phyloP scores from a whole-genome alignment of 225 moss, liverwort and hornwort species.

The Asterella californica region DNA sequence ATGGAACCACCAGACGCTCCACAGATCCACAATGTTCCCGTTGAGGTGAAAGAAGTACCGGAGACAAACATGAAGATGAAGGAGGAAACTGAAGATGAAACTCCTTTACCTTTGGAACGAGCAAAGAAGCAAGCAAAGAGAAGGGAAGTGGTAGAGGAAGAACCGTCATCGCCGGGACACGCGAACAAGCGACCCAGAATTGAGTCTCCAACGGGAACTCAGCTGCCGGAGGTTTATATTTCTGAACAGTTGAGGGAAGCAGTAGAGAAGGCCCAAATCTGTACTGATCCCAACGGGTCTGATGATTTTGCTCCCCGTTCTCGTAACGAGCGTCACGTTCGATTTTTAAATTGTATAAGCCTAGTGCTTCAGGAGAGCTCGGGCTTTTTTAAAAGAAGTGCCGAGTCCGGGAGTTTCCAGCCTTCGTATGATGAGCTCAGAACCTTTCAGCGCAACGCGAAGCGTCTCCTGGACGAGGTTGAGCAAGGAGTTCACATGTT shows the following conservation, averaged over 20 bases:
- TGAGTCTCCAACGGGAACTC: not conserved
- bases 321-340: not conserved
- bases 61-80: not conserved
- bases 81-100: not conserved
- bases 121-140: not conserved
- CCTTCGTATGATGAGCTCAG: slow-evolving; percentile 15
- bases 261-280: not conserved
- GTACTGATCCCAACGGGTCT: not conserved
- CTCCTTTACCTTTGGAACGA: not conserved
- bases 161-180: not conserved
- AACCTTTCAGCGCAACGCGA: not conserved
- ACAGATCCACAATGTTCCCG: not conserved
- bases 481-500: slow-evolving; percentile 2
- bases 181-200: not conserved
- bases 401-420: slow-evolving; percentile 5
- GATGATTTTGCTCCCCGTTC: not conserved
- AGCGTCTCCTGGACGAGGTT: slow-evolving; percentile 2
- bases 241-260: slow-evolving; percentile 4
- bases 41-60: not conserved
- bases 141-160: not conserved
- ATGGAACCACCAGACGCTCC: not conserved
- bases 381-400: not conserved
- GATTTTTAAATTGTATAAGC: not conserved
- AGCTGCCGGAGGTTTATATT: not conserved
- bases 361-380: slow-evolving; percentile 4